A percentile compares a stretch with the other conserved stretches of the same genome.
Conservation (phyloP, 2,329 filamentous ascomycete species). For the Leptographium radiaticola region DNA sequence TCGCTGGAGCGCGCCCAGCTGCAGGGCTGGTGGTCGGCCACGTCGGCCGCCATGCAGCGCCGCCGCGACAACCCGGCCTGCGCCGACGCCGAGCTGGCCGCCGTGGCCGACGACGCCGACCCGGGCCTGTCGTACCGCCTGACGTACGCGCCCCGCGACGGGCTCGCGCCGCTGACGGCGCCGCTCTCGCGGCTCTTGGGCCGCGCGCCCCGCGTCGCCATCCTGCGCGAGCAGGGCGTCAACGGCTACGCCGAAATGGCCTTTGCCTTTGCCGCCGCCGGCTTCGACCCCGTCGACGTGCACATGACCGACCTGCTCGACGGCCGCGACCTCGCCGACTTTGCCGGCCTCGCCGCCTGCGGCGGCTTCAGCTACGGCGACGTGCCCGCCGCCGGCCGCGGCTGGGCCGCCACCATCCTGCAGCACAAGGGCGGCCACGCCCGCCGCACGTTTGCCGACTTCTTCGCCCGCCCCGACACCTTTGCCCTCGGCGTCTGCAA, state of each 20-base stretch:
- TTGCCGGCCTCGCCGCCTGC: slow-evolving; percentile 83
- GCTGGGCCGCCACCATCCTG: slow-evolving; percentile 90
- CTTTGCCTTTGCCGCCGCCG: slow-evolving; percentile 82
- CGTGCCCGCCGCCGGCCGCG: slow-evolving; percentile 84
- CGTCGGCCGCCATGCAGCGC: slow-evolving; percentile 83
- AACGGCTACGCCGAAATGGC: slow-evolving; percentile 98
- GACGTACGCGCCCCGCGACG: slow-evolving; percentile 67
- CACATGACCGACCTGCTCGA: slow-evolving; percentile 91
- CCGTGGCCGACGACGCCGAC: slow-evolving; percentile 61
- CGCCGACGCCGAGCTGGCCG: slow-evolving; percentile 69
- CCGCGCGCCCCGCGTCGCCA: slow-evolving; percentile 63
- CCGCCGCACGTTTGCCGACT: slow-evolving; percentile 64
- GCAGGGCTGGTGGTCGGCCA: slow-evolving; percentile 79
- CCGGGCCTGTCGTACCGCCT: slow-evolving; percentile 78
- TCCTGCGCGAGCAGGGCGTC: slow-evolving; percentile 88
- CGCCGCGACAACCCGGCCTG: slow-evolving; percentile 79
- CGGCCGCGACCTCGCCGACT: slow-evolving; percentile 59
- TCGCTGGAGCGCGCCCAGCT: slow-evolving; percentile 57
- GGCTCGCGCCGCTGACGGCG: slow-evolving; percentile 54
- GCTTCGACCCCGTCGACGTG: slow-evolving; percentile 83
- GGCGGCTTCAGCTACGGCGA: slow-evolving; percentile 81
- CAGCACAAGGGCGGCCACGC: slow-evolving; percentile 54
- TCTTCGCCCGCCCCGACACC: slow-evolving; percentile 81
- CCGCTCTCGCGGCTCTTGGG: slow-evolving; percentile 45
- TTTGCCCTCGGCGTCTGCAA: slow-evolving; percentile 95